A percentile compares a stretch with the other conserved stretches of the same genome.
These are phyloP conservation scores for Orychophragmus violaceus DNA, from an alignment of 345 rosid genomes.

Conservation along the genomic window DNA sequence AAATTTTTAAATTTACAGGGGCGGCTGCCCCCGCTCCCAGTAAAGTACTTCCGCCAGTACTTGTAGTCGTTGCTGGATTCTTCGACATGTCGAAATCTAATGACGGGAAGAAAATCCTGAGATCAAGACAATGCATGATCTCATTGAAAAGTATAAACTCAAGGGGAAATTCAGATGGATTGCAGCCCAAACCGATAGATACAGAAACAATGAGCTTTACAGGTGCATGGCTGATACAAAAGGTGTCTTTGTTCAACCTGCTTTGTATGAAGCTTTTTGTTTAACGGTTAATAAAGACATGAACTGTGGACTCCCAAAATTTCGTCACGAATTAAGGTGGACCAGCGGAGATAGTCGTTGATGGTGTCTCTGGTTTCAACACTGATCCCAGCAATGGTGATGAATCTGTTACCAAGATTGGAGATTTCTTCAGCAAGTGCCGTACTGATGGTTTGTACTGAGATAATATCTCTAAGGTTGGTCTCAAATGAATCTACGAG, in stretches of 20 bases:
- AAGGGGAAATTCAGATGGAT: conserved; percentile 91
- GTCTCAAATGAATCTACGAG: conserved; percentile 70
- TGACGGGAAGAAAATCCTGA: conserved; percentile 87
- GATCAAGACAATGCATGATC: conserved; percentile 75
- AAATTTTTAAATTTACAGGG: too few relatives aligned
- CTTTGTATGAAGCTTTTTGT: conserved; percentile 93
- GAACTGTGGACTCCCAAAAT: conserved; percentile 90
- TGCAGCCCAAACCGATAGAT: conserved; percentile 85
- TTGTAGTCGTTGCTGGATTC: conserved; percentile 88
- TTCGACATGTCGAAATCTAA: conserved; percentile 67
- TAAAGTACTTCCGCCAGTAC: too few relatives aligned
- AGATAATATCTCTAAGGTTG: conserved; percentile 54
- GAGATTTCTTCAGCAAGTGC: conserved; percentile 77
- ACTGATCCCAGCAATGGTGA: conserved; percentile 82
- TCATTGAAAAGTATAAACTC: conserved; percentile 69
- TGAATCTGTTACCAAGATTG: conserved; percentile 58
- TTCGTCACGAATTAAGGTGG: conserved; percentile 95
- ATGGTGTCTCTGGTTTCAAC: conserved; percentile 86
- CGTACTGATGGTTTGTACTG: conserved; percentile 46
- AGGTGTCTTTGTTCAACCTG: conserved; percentile 94
- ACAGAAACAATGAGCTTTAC: conserved; percentile 81
- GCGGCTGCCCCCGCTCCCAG: too few relatives aligned
- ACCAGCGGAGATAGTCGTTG: conserved; percentile 88
- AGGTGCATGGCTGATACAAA: conserved; percentile 86
- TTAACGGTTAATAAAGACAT: conserved; percentile 94